Conservation (phyloP, 2,329 filamentous ascomycete genomes). For the Moelleriella libera region DNA sequence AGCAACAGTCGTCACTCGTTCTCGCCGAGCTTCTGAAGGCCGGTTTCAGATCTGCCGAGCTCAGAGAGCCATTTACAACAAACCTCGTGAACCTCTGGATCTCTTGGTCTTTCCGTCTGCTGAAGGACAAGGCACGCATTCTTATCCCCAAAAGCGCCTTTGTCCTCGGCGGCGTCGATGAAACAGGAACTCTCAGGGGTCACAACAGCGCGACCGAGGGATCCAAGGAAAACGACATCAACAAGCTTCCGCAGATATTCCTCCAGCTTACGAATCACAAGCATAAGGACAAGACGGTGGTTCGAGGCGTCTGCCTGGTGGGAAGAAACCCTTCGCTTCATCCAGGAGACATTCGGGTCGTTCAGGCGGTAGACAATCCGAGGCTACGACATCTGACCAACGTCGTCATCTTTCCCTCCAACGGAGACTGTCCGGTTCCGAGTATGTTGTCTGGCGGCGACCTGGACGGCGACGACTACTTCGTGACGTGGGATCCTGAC, state of each 20-base stretch:
- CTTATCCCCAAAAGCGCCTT: constrained; percentile 73
- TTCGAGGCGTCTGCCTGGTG: constrained; percentile 67
- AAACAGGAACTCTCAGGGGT: constrained; percentile 62
- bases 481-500: constrained; percentile 77
- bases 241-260: constrained; percentile 71
- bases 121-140: constrained; percentile 89
- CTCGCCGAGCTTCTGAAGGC: constrained; percentile 65
- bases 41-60: constrained; percentile 55
- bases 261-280: constrained; percentile 57
- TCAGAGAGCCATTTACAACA: constrained; percentile 64
- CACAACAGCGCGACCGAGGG: constrained; percentile 39
- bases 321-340: constrained; percentile 91
- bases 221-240: constrained; percentile 24
- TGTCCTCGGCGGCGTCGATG: constrained; percentile 77
- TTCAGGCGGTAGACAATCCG: constrained; percentile 65
- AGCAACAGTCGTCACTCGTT: constrained; percentile 64
- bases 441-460: constrained; percentile 96
- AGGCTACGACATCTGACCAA: constrained; percentile 65
- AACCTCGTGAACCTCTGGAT: constrained; percentile 75
- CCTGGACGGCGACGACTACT: constrained; percentile 89
- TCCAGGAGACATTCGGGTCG: constrained; percentile 79
- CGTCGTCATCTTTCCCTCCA: constrained; percentile 76
- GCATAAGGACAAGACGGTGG: constrained; percentile 42
- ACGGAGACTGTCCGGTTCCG: constrained; percentile 69
- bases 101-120: constrained; percentile 73